Conservation (phyloP, 768 basidiomycete species). For the Hysterangium stoloniferum region DNA sequence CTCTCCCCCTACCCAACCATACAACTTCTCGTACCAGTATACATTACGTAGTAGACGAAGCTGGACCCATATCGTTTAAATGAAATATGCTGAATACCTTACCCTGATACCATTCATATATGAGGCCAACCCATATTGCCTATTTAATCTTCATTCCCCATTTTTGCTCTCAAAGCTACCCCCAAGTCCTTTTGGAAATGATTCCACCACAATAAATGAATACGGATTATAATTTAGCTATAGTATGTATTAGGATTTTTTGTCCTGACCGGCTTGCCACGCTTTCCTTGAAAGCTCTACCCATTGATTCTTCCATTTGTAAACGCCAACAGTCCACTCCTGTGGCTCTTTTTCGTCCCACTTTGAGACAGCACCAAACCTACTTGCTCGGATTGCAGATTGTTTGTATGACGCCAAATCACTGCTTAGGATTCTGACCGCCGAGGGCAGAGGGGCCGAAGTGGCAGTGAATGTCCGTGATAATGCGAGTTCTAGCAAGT, state of each 20-base stretch:
- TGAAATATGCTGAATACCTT: too few species aligned
- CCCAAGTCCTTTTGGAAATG: too few species aligned
- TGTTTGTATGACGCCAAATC: slow-evolving; percentile 39
- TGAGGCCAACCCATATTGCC: neutral
- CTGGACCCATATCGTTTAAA: too few species aligned
- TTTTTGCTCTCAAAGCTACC: too few species aligned
- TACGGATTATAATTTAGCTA: neutral
- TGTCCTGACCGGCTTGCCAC: slow-evolving; percentile 9
- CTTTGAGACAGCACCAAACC: slow-evolving; percentile 39
- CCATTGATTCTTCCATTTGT: slow-evolving; percentile 4
- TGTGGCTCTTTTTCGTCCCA: slow-evolving; percentile 44
- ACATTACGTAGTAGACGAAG: too few species aligned
- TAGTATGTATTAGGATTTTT: neutral
- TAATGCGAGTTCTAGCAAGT: slow-evolving; percentile 55
- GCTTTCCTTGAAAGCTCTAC: slow-evolving; percentile 11
- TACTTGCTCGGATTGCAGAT: slow-evolving; percentile 35
- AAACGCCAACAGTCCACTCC: slow-evolving; percentile 36
- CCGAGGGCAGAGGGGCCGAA: slow-evolving; percentile 27
- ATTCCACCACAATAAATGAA: neutral
- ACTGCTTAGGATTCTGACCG: slow-evolving; percentile 2
- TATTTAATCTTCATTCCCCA: neutral
- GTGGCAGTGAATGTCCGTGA: slow-evolving; percentile 46
- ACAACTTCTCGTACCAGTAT: too few species aligned
- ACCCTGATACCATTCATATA: too few species aligned
- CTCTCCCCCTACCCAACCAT: too few species aligned